phyloP scores from a whole-genome alignment of 495 filamentous ascomycete genomes.

The Xylaria bambusicola region DNA sequence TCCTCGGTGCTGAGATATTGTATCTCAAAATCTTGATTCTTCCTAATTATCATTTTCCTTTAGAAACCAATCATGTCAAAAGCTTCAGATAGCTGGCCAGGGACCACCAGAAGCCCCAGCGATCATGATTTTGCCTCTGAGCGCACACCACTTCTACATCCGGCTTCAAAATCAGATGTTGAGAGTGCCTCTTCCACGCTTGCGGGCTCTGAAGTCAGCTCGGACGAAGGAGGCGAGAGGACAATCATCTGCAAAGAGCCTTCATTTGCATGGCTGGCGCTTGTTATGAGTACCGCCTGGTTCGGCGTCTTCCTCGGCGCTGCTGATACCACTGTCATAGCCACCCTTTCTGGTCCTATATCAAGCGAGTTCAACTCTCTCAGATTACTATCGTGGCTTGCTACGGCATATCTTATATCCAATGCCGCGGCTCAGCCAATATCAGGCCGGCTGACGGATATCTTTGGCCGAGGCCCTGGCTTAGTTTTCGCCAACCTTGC shows the following conservation, averaged over 20 bases:
- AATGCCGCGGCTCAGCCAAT: slow-evolving; percentile 83
- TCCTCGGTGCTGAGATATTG: neutral
- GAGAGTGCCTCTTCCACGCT: slow-evolving; percentile 1
- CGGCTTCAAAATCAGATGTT: neutral
- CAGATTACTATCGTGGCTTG: slow-evolving; percentile 81
- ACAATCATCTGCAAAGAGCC: slow-evolving; percentile 47
- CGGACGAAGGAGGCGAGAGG: slow-evolving; percentile 30
- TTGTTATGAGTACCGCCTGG: slow-evolving; percentile 60
- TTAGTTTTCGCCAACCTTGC: slow-evolving; percentile 73
- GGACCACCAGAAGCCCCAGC: neutral
- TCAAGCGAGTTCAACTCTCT: slow-evolving; percentile 78
- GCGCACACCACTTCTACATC: neutral
- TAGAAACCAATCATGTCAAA: neutral
- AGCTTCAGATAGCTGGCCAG: neutral
- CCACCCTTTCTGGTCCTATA: slow-evolving; percentile 79
- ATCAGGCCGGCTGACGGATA: slow-evolving; percentile 79
- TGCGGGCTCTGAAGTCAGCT: neutral
- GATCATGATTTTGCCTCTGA: neutral
- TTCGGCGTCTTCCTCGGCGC: slow-evolving; percentile 80
- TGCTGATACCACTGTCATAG: slow-evolving; percentile 75
- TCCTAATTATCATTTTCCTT: neutral
- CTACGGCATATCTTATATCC: slow-evolving; percentile 81
- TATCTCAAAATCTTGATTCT: neutral
- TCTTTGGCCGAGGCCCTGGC: slow-evolving; percentile 73
- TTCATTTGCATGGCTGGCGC: slow-evolving; percentile 45